Percentiles rank a stretch among this genome's conserved stretches.
Conservation (phyloP, 2,329 filamentous ascomycete genomes). For the Botrytis squamosa region DNA sequence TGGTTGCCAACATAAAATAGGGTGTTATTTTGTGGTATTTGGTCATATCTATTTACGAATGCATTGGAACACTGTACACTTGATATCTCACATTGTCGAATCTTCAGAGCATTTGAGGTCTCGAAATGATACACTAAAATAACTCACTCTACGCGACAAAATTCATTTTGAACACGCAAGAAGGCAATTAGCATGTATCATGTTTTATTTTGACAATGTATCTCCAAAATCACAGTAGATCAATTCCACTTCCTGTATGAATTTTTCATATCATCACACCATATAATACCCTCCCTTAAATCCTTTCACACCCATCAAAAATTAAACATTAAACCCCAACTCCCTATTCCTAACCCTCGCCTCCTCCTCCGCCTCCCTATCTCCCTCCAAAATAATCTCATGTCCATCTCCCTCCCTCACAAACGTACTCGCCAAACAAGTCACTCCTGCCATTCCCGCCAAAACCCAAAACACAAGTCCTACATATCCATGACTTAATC, state of each 20-base stretch:
- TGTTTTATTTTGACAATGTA: neutral
- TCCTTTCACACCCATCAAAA: neutral
- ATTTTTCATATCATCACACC: neutral
- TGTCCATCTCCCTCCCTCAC: constrained; percentile 63
- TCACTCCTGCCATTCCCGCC: constrained; percentile 53
- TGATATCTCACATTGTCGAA: neutral
- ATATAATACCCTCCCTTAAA: neutral
- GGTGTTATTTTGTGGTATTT: neutral
- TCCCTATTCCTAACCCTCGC: constrained; percentile 30
- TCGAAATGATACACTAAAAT: too few species aligned
- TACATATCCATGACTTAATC: constrained; percentile 55
- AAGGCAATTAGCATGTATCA: neutral
- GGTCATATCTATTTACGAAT: neutral
- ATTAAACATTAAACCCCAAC: constrained; percentile 22
- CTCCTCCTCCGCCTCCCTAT: constrained; percentile 48
- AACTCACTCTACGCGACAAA: neutral
- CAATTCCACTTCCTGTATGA: neutral
- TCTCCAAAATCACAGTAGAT: neutral
- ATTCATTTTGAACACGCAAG: too few species aligned
- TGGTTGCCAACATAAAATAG: neutral
- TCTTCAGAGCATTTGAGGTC: neutral
- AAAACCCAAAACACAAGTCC: constrained; percentile 48
- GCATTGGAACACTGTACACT: neutral
- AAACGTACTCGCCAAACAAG: constrained; percentile 50
- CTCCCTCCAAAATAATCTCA: constrained; percentile 63